Evolutionary conservation across 2,329 filamentous ascomycete species (phyloP), one percentile per base, ranked within the genome.

Genomic region (Rutstroemia sydowiana): DNA sequence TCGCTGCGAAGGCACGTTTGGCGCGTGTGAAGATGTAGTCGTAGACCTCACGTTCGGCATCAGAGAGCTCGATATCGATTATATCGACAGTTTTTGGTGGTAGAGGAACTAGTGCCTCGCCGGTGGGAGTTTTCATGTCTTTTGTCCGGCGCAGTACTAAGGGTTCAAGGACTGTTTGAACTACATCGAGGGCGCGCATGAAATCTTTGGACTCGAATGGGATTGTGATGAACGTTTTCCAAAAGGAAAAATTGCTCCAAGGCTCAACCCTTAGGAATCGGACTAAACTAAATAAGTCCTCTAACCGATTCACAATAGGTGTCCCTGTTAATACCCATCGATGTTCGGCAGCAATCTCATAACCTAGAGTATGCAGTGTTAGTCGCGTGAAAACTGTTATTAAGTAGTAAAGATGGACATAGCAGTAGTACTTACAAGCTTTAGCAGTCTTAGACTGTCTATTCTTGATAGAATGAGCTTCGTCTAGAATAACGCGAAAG

Each of bases 221-320:
- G 1, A 95, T 85, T 0, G 93, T 98, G 64, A 98, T 97, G 67
- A 98, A 98, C 0, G 93, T 97, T 66, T 91, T 91, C 93, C 93
- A 98, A 71, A 95, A 98, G 0, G 91, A 95, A 68, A 98, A 98
- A 67, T 97, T 97, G 63, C 87, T 93, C 93, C 93, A 98, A 0
- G 93, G 93, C 66, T 97, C 92, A 3, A 98, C 93, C 52, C 88
- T 84, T 10, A 98, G 73, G 70, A 97, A 98, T 3, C 88, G 83
- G 11, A 97, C 88, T 34, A 98, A 72, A 63, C 88, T 95, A 71
- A 96, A 97, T 13, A 98, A 73, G 68, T 97, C 93, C 67, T 97
- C 92, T 0, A 98, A 76, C 40, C 89, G 85, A 67, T 98, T 98
- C 59, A 98, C 92, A 52, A 98, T 97, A 0, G 93, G 93, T 0